Evolutionary conservation across 306 rosid genomes (phyloP), one percentile per base, ranked within the genome.

Genomic region (Vigna mungo): DNA sequence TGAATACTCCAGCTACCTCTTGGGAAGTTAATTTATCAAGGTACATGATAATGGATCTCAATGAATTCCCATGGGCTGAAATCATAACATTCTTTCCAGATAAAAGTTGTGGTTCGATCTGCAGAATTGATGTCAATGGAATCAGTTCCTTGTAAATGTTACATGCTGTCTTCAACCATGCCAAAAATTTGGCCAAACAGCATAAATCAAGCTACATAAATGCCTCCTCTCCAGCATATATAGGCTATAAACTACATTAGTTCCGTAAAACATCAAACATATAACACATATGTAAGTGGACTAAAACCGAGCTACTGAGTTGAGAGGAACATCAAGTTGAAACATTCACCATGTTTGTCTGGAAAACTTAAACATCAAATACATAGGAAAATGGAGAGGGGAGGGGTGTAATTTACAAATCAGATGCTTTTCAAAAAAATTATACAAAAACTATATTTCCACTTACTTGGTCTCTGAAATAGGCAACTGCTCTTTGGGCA

Each of bases 1-100:
- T 36, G 74, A 46, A 55, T 69, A 75, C 70, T 83, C 61, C 62
- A 67, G 59, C 67, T 75, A 96, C 99, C 99, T 96, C 97, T 87
- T 91, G 97, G 63, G 99, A 96, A 66, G 99, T 96, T 79, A 96
- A 85, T 79, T 92, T 87, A 84, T 96, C 99, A 27, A 96, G 98
- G 80, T 96, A 96, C 99, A 96, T 96, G 58, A 96, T 96, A 63
- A 96, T 92, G 85, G 98, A 96, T 82, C 99, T 88, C 91, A 96
- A 75, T 61, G 99, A 96, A 82, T 96, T 96, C 84, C 99, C 99
- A 55, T 96, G 99, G 21, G 99, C 99, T 18, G 99, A 91, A 80
- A 96, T 92, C 99, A 96, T 91, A 55, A 96, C 92, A 82, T 92
- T 92, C 87, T 90, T 92, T 82, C 99, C 99, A 11, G 97, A 86